A percentile compares a stretch with the other conserved stretches of the same genome.
Conservation (phyloP, 2,329 filamentous ascomycete genomes). For the Colletotrichum camelliae region DNA sequence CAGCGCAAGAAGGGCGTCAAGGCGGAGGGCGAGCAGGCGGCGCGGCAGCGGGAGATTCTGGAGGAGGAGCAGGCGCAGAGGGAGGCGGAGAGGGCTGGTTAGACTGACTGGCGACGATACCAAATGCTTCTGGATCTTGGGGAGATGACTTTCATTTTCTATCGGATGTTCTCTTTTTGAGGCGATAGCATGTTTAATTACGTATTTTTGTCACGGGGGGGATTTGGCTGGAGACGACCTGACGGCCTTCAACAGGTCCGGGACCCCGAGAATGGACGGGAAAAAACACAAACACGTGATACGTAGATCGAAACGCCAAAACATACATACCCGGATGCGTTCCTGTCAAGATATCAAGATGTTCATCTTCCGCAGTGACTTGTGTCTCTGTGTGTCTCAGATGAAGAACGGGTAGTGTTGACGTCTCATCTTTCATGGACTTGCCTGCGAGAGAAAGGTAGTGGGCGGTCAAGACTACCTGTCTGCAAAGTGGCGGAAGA, state of each 20-base stretch:
- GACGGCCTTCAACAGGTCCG: conserved; percentile 22
- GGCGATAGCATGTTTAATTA: conserved; percentile 3
- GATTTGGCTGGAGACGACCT: neutral
- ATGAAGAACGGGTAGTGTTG: neutral
- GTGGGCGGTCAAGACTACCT: neutral
- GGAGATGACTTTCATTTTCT: neutral
- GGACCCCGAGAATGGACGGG: neutral
- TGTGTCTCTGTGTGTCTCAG: neutral
- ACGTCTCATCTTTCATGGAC: neutral
- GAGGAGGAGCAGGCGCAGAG: conserved; percentile 62
- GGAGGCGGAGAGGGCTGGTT: conserved; percentile 43
- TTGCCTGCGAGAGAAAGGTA: neutral
- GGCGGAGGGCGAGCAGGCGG: conserved; percentile 73
- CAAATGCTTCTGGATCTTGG: neutral
- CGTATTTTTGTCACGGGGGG: neutral
- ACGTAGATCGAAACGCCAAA: neutral
- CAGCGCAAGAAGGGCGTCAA: conserved; percentile 92
- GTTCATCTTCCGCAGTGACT: neutral
- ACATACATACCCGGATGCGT: neutral
- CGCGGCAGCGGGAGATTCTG: conserved; percentile 64
- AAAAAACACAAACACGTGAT: neutral
- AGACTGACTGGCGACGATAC: neutral
- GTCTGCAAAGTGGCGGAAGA: neutral
- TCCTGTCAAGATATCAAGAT: neutral
- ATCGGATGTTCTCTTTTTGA: neutral